These are phyloP conservation scores for Tephrocybe sp. DNA, from an alignment of 768 basidiomycete genomes.

Conservation along the genomic window DNA sequence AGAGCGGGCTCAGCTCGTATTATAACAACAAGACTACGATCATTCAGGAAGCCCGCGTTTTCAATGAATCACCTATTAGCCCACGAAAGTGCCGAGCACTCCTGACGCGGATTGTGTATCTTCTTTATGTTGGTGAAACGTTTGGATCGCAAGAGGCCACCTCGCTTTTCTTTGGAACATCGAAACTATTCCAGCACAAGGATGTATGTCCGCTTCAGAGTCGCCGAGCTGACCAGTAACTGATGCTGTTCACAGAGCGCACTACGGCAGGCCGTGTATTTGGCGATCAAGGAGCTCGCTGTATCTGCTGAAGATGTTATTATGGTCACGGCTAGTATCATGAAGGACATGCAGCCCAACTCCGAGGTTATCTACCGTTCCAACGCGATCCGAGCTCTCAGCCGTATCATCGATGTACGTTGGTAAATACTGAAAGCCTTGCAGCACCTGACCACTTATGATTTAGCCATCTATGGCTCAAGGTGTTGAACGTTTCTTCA, in stretches of 20 bases:
- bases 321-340: conserved; percentile 98
- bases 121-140: conserved; percentile 94
- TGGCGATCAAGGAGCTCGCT: conserved; percentile 97
- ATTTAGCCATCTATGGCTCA: conserved; percentile 96
- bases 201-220: conserved; percentile 64
- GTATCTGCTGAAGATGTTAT: conserved; percentile 97
- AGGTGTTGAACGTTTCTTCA: conserved; percentile 98
- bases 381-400: conserved; percentile 94
- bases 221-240: not conserved
- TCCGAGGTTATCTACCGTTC: conserved; percentile 98
- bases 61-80: conserved; percentile 99
- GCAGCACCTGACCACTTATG: conserved; percentile 6
- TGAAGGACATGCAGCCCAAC: conserved; percentile 99
- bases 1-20: conserved; percentile 86
- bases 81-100: conserved; percentile 95
- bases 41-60: conserved; percentile 96
- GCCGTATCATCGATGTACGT: conserved; percentile 95
- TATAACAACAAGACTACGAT: conserved; percentile 98
- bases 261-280: conserved; percentile 95
- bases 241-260: conserved; percentile 60
- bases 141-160: conserved; percentile 96
- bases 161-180: conserved; percentile 96
- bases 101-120: conserved; percentile 93
- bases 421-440: conserved; percentile 1
- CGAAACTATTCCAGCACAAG: conserved; percentile 98